Percentiles rank a stretch among this genome's conserved stretches.
phyloP scores from a whole-genome alignment of 1,284 basidiomycete genomes.

The Malassezia obtusa region DNA sequence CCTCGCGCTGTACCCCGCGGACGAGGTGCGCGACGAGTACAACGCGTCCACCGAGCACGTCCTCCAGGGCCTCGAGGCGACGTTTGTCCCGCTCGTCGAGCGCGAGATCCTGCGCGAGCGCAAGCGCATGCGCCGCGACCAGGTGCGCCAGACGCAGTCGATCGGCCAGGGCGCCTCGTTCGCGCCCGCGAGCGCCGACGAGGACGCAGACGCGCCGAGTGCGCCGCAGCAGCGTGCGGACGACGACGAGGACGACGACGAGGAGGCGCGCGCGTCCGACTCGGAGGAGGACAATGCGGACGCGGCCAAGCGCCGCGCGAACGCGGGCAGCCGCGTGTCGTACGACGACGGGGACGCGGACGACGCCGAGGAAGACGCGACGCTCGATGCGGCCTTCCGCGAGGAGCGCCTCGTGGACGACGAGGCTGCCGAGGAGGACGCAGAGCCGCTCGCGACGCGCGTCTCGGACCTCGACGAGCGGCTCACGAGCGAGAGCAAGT shows the following conservation, averaged over 20 bases:
- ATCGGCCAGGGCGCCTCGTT: constrained; percentile 61
- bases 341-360: constrained; percentile 55
- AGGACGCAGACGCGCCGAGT: neutral
- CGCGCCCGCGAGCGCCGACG: constrained; percentile 53
- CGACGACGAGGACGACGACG: constrained; percentile 28
- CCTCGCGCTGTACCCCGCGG: constrained; percentile 74
- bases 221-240: constrained; percentile 5
- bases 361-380: constrained; percentile 23
- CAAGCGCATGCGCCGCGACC: constrained; percentile 71
- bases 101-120: constrained; percentile 79
- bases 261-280: constrained; percentile 31
- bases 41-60: constrained; percentile 67
- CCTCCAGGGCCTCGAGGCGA: constrained; percentile 62
- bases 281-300: constrained; percentile 66
- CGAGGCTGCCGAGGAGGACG: constrained; percentile 25
- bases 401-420: constrained; percentile 20
- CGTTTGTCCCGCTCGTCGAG: constrained; percentile 73
- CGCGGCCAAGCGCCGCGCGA: constrained; percentile 56
- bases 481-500: constrained; percentile 53
- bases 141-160: constrained; percentile 67
- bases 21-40: constrained; percentile 79
- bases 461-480: constrained; percentile 49
- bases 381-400: constrained; percentile 60
- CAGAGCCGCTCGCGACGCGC: constrained; percentile 31
- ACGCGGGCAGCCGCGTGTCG: constrained; percentile 61